Percentiles rank a stretch among this genome's conserved stretches.
Conservation (phyloP, 441 rosid genomes). For the Gossypium davidsonii region DNA sequence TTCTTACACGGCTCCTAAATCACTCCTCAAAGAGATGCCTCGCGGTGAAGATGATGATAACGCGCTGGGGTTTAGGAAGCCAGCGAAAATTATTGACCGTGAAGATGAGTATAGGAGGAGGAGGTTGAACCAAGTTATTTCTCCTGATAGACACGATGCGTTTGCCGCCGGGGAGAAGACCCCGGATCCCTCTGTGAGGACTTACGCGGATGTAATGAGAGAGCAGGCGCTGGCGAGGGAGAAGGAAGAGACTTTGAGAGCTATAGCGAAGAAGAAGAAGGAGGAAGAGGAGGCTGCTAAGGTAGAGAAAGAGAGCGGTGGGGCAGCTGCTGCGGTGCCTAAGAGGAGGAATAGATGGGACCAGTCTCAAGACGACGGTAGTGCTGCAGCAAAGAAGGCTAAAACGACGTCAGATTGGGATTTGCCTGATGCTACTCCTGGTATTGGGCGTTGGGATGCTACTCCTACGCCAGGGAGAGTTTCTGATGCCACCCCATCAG, state of each 20-base stretch:
- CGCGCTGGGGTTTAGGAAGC: constrained; percentile 48
- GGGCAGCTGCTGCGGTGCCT: constrained; percentile 26
- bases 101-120: constrained; percentile 81
- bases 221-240: constrained; percentile 71
- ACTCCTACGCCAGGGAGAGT: constrained; percentile 88
- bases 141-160: constrained; percentile 88
- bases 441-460: constrained; percentile 93
- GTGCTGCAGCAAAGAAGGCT: constrained; percentile 50
- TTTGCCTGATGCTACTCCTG: constrained; percentile 77
- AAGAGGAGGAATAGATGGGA: constrained; percentile 98
- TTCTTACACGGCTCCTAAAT: constrained; percentile 88
- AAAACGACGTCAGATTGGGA: constrained; percentile 86
- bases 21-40: constrained; percentile 68
- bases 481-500: constrained; percentile 72
- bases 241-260: constrained; percentile 64
- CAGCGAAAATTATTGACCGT: constrained; percentile 66
- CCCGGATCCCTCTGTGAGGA: constrained; percentile 70
- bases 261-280: constrained; percentile 67
- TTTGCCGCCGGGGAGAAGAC: constrained; percentile 91
- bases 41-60: constrained; percentile 52
- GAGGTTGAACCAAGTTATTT: constrained; percentile 67
- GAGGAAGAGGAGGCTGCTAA: constrained; percentile 67
- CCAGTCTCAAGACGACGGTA: constrained; percentile 57
- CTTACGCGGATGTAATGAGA: constrained; percentile 77
- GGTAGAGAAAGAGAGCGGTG: constrained; percentile 37